phyloP scores from a whole-genome alignment of 257 asterid genomes.

The Solanum arcanum region DNA sequence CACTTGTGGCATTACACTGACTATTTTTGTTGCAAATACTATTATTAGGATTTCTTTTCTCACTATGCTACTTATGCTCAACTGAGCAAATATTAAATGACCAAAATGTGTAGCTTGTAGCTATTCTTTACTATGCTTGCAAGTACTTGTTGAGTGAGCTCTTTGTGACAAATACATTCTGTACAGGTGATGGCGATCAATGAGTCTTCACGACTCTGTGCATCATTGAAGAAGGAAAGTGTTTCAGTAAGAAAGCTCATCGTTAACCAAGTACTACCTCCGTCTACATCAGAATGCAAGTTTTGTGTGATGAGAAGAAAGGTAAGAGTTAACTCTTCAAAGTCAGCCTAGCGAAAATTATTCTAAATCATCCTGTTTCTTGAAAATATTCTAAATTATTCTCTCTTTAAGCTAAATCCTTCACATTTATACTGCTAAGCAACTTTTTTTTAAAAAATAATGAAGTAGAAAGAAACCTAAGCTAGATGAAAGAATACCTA shows the following conservation, averaged over 20 bases:
- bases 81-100: neutral
- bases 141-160: neutral
- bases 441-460: too few species aligned
- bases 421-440: neutral
- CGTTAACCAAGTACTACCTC: constrained; percentile 56
- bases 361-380: neutral
- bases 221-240: constrained; percentile 53
- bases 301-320: constrained; percentile 58
- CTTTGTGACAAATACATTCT: constrained; percentile 1
- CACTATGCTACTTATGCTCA: neutral
- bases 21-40: neutral
- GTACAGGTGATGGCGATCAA: constrained; percentile 65
- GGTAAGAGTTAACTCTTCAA: constrained; percentile 23
- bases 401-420: neutral
- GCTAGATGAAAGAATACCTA: neutral
- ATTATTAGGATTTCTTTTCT: neutral
- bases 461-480: neutral
- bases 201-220: constrained; percentile 63
- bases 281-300: constrained; percentile 61
- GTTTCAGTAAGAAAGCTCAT: constrained; percentile 64
- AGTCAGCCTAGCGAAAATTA: neutral
- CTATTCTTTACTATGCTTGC: neutral
- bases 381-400: neutral
- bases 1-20: neutral
- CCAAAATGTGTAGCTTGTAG: neutral